Evolutionary conservation across 345 rosid species (phyloP).

Genomic region (Pistacia atlantica): DNA sequence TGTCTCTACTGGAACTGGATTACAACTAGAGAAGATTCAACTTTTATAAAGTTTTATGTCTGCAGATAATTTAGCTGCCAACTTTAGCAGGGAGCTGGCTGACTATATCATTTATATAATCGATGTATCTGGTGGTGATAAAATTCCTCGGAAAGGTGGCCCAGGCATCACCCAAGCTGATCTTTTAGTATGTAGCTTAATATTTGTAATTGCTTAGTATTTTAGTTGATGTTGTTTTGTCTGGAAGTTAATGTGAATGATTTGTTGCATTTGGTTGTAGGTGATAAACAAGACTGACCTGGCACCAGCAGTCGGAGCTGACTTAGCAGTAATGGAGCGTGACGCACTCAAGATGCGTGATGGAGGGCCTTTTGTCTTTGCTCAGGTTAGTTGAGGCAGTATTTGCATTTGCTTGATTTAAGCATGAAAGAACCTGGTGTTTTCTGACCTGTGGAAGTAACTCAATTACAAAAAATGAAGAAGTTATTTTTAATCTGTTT

Average conservation of each 20-base stretch:
- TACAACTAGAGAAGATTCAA: neutral
- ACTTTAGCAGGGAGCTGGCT: conserved; percentile 94
- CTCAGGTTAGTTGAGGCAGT: conserved; percentile 55
- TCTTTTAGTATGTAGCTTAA: conserved; percentile 58
- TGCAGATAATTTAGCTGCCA: conserved; percentile 95
- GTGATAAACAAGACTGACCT: conserved; percentile 96
- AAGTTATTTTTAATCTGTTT: neutral
- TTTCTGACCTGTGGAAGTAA: too few species aligned
- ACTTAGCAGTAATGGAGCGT: conserved; percentile 79
- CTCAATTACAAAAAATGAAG: too few species aligned
- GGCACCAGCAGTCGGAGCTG: conserved; percentile 88
- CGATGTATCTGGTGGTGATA: conserved; percentile 93
- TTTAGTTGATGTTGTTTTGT: too few species aligned
- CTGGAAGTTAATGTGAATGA: neutral
- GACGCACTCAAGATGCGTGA: conserved; percentile 94
- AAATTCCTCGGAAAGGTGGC: conserved; percentile 95
- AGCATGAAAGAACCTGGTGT: too few species aligned
- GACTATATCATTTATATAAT: conserved; percentile 94
- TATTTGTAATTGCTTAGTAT: neutral
- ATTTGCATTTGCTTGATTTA: neutral
- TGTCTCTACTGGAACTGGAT: neutral
- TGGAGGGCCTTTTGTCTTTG: conserved; percentile 88
- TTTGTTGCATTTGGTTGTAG: conserved; percentile 21
- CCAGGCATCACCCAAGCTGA: conserved; percentile 99
- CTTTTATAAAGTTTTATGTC: neutral